phyloP scores from a whole-genome alignment of 768 basidiomycete genomes.

The Lactifluus subvellereus region DNA sequence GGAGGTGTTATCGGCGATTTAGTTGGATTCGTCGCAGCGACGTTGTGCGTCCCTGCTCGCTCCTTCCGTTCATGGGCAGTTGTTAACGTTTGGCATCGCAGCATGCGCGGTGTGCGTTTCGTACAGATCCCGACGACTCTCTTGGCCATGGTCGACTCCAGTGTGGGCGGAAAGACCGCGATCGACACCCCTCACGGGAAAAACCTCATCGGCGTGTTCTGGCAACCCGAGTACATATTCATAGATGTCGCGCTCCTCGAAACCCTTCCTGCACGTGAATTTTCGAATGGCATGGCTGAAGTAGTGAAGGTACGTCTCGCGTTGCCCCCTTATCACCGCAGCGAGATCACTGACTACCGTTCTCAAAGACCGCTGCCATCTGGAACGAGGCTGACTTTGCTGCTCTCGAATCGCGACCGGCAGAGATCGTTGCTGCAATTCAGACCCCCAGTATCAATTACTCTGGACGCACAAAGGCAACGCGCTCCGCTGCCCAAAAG shows the following conservation, averaged over 20 bases:
- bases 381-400: slow-evolving; percentile 91
- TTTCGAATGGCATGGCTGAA: slow-evolving; percentile 99
- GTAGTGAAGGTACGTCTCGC: slow-evolving; percentile 74
- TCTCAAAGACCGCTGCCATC: slow-evolving; percentile 88
- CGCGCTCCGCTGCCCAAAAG: slow-evolving; percentile 69
- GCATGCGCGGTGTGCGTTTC: slow-evolving; percentile 96
- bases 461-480: slow-evolving; percentile 51
- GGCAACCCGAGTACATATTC: slow-evolving; percentile 97
- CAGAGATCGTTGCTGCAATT: slow-evolving; percentile 83
- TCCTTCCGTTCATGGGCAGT: not conserved
- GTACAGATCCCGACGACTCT: slow-evolving; percentile 96
- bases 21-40: slow-evolving; percentile 93
- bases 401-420: slow-evolving; percentile 77
- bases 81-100: slow-evolving; percentile 30
- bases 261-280: slow-evolving; percentile 85
- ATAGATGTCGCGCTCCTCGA: slow-evolving; percentile 96
- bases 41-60: slow-evolving; percentile 60
- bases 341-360: not conserved
- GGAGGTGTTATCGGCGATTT: slow-evolving; percentile 98
- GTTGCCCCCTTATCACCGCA: not conserved
- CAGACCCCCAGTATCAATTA: slow-evolving; percentile 57
- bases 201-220: slow-evolving; percentile 97
- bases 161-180: slow-evolving; percentile 98
- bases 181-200: slow-evolving; percentile 98
- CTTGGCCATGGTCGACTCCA: slow-evolving; percentile 97